Evolutionary conservation across 2,329 filamentous ascomycete genomes (phyloP), one percentile per base, ranked within the genome.

Genomic region (Gnomoniopsis sp.): DNA sequence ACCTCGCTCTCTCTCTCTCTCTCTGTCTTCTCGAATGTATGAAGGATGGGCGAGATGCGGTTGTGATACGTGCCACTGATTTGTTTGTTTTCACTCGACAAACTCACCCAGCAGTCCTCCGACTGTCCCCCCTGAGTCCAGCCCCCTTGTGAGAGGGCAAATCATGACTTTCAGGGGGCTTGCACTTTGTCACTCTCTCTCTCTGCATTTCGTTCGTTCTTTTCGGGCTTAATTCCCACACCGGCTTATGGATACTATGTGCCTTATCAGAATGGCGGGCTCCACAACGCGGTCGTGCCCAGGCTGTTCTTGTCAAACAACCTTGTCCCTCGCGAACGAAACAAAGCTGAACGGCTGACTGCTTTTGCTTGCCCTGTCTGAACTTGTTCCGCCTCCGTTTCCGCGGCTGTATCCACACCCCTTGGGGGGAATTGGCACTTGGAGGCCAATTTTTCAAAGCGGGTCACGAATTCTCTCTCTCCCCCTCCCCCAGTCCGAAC

Each of bases 201-300:
- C 33, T 36, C 33, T 36, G 10, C 3, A 36, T 8, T 8, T n/a
- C 19, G 54, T 44, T 49, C n/a, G n/a, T n/a, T n/a, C n/a, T n/a
- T n/a, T n/a, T 56, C 58, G 54, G 58, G 44, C 54, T 60, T 60
- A 57, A n/a, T 57, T 61, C 34, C 57, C 36, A 30, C 50, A 55
- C 43, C 53, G 43, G 46, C 8, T 10, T 14, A 30, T n/a, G n/a
- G n/a, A n/a, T n/a, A n/a, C n/a, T n/a, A n/a, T n/a, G n/a, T n/a
- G n/a, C 56, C 59, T 61, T 58, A 61, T 58, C 59, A 53, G 49
- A 52, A 48, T 51, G 34, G 52, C n/a, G 23, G 55, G 55, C 47
- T 61, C 59, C 59, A 61, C 59, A 61, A 43, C 26, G 47, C n/a
- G 33, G 8, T 36, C 33, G 33, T 14, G 52, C 49, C 49, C 49